Conservation (phyloP, 2,329 filamentous ascomycete genomes). For the Metarhizium rileyi region DNA sequence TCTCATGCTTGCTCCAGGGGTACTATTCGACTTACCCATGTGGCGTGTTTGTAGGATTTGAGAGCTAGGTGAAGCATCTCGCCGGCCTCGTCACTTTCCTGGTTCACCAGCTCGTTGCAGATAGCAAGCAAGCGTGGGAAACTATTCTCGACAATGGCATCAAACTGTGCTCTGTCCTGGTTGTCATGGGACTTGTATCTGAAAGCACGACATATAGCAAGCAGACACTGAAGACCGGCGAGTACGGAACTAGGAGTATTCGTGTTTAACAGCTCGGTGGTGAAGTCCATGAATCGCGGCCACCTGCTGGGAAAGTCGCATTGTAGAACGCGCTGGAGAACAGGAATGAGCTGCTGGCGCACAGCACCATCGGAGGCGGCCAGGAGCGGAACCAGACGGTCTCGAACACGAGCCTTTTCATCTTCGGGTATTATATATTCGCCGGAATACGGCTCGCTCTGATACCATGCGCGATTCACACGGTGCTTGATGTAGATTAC, state of each 20-base stretch:
- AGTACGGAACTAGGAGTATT: slow-evolving; percentile 82
- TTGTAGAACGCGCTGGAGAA: slow-evolving; percentile 91
- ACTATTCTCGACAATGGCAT: slow-evolving; percentile 83
- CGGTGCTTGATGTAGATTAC: slow-evolving; percentile 98
- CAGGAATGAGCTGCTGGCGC: slow-evolving; percentile 85
- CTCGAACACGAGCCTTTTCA: slow-evolving; percentile 79
- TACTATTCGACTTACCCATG: slow-evolving; percentile 54
- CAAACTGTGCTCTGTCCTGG: slow-evolving; percentile 71
- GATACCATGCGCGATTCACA: slow-evolving; percentile 84
- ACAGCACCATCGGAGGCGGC: slow-evolving; percentile 71
- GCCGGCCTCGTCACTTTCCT: slow-evolving; percentile 86
- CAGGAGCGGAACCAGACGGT: slow-evolving; percentile 81
- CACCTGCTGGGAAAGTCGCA: slow-evolving; percentile 91
- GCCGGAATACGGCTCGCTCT: slow-evolving; percentile 62
- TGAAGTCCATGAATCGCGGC: slow-evolving; percentile 91
- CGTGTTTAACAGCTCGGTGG: slow-evolving; percentile 75
- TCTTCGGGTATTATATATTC: slow-evolving; percentile 73
- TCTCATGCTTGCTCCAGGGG: background rate
- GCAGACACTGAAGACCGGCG: slow-evolving; percentile 84
- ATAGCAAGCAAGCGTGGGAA: slow-evolving; percentile 84
- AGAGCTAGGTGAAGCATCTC: slow-evolving; percentile 94
- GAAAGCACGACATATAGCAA: slow-evolving; percentile 92
- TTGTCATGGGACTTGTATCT: slow-evolving; percentile 79
- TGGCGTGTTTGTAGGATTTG: slow-evolving; percentile 97
- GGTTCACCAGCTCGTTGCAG: slow-evolving; percentile 78